Percentiles rank a stretch among this genome's conserved stretches.
Evolutionary conservation across 2,329 filamentous ascomycete species (phyloP).

Genomic region (Fusarium armeniacum): DNA sequence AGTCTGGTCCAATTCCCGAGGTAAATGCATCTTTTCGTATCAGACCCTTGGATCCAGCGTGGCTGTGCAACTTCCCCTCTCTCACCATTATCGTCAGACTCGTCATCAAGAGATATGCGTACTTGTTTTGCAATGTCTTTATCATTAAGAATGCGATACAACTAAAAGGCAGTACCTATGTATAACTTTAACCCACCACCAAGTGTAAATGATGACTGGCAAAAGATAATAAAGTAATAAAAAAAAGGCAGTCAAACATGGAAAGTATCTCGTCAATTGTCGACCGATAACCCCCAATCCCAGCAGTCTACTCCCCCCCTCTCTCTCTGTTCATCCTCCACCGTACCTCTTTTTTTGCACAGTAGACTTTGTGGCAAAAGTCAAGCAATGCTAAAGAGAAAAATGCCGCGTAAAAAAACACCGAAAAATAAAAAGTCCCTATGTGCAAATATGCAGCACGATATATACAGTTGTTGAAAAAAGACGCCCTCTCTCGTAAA

Average conservation of each 20-base stretch:
- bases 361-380: conserved; percentile 5
- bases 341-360: not conserved
- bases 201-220: not conserved
- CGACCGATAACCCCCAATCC: conserved; percentile 12
- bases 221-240: not conserved
- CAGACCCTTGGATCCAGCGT: conserved; percentile 10
- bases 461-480: conserved; percentile 48
- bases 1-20: too few relatives aligned
- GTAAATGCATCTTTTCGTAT: conserved; percentile 1
- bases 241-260: conserved; percentile 21
- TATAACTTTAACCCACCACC: too few relatives aligned
- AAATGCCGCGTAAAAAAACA: conserved; percentile 40
- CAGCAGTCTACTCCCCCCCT: conserved; percentile 29
- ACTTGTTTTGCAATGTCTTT: not conserved
- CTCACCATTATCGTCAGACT: not conserved
- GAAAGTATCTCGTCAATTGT: conserved; percentile 10
- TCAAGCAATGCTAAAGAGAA: conserved; percentile 23
- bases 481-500: not conserved
- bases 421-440: conserved; percentile 39
- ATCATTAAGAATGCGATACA: conserved; percentile 36
- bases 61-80: conserved; percentile 39
- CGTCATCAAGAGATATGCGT: not conserved
- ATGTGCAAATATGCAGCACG: conserved; percentile 50
- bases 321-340: not conserved
- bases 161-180: not conserved